phyloP scores from a whole-genome alignment of 169 alveolate species.

The Cryptosporidium meleagridis region DNA sequence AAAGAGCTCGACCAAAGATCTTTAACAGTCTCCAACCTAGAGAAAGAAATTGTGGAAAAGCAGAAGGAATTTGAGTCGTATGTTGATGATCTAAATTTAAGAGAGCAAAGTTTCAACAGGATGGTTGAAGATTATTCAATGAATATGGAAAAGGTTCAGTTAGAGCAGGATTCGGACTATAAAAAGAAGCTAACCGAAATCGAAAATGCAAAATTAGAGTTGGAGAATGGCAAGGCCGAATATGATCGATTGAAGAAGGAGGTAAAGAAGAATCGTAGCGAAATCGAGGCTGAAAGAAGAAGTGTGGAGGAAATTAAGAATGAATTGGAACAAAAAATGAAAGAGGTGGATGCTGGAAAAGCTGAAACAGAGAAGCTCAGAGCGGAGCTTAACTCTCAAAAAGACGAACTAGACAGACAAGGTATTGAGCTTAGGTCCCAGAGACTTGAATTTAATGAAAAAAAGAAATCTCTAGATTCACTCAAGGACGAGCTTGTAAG shows the following conservation, averaged over 20 bases:
- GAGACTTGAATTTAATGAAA: conserved; percentile 1
- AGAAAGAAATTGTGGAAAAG: conserved; percentile 42
- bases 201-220: neutral
- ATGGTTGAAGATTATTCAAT: conserved; percentile 64
- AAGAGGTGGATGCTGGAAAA: neutral
- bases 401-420: conserved; percentile 18
- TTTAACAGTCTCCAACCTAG: conserved; percentile 6
- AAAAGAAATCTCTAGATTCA: neutral
- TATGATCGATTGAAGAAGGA: neutral
- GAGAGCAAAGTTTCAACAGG: conserved; percentile 60
- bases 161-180: conserved; percentile 22
- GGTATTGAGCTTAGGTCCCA: conserved; percentile 8
- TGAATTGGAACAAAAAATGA: conserved; percentile 21
- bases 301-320: neutral
- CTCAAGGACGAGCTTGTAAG: conserved; percentile 28
- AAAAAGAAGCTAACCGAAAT: conserved; percentile 1
- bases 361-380: neutral
- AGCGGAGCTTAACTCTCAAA: conserved; percentile 23
- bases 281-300: conserved; percentile 16
- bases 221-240: neutral
- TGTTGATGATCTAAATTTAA: conserved; percentile 52
- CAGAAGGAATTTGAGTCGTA: conserved; percentile 50
- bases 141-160: conserved; percentile 53
- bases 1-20: conserved; percentile 56
- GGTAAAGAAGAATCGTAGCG: neutral